Percentiles rank a stretch among this genome's conserved stretches.
Conservation (phyloP, 805 yeast species). For the Brettanomyces nanus region DNA sequence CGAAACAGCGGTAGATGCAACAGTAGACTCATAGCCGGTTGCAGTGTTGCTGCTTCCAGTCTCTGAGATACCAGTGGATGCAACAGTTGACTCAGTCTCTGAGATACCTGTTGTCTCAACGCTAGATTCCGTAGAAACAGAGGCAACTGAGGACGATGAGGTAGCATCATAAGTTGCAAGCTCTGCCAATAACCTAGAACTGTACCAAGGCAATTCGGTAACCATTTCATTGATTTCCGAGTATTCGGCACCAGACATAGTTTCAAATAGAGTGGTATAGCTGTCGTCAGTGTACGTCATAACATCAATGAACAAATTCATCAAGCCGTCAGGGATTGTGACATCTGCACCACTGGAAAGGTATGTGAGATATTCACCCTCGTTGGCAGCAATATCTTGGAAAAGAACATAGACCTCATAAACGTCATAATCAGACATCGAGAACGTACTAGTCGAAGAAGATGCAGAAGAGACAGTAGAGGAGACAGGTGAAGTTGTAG, state of each 20-base stretch:
- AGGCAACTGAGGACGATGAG: no score
- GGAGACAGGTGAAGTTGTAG: background rate
- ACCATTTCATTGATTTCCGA: slow-evolving; percentile 19
- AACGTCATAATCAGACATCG: background rate
- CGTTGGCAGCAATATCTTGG: background rate
- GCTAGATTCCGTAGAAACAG: background rate
- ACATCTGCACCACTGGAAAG: background rate
- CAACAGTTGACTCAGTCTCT: background rate
- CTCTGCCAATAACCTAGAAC: slow-evolving; percentile 21
- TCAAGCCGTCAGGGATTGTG: background rate
- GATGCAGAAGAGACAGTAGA: background rate
- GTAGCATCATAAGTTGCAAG: slow-evolving; percentile 6
- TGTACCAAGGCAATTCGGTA: slow-evolving; percentile 28
- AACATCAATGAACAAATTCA: slow-evolving; percentile 11
- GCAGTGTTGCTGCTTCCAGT: background rate
- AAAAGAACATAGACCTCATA: background rate
- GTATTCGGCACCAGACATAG: slow-evolving; percentile 5
- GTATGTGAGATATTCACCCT: background rate
- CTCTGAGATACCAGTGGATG: background rate
- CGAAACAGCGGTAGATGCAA: background rate
- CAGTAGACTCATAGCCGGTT: background rate
- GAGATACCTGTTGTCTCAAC: background rate
- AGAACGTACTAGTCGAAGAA: background rate
- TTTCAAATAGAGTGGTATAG: slow-evolving; percentile 31
- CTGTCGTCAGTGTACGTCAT: slow-evolving; percentile 35